Evolutionary conservation across 2,329 filamentous ascomycete species (phyloP).

Genomic region (Monascus ruber): DNA sequence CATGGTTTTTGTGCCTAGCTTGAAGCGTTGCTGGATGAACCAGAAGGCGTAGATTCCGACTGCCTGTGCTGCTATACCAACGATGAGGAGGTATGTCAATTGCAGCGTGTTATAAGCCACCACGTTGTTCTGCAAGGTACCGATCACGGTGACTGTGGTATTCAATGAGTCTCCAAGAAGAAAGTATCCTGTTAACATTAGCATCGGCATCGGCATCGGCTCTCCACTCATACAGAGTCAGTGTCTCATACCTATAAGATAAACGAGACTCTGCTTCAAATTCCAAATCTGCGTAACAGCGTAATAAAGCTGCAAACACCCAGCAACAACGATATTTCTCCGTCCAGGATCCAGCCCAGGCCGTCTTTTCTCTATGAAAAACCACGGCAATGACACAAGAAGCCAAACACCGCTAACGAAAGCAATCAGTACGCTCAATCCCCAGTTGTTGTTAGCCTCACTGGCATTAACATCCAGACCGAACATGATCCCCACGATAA

Average conservation of each 20-base stretch:
- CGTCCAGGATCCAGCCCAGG: slow-evolving; percentile 45
- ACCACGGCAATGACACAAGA: slow-evolving; percentile 54
- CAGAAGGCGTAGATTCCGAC: slow-evolving; percentile 53
- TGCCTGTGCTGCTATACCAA: slow-evolving; percentile 51
- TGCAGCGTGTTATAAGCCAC: slow-evolving; percentile 55
- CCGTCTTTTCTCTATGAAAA: slow-evolving; percentile 51
- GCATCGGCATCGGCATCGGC: too few species aligned
- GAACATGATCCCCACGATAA: slow-evolving; percentile 55
- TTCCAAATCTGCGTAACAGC: slow-evolving; percentile 51
- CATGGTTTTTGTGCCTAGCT: slow-evolving; percentile 55
- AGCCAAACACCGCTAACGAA: slow-evolving; percentile 56
- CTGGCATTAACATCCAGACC: slow-evolving; percentile 49
- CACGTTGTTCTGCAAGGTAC: slow-evolving; percentile 53
- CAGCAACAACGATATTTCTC: slow-evolving; percentile 42
- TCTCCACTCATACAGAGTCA: not conserved
- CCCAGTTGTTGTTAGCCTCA: slow-evolving; percentile 53
- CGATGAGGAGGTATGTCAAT: slow-evolving; percentile 55
- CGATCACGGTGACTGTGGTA: slow-evolving; percentile 58
- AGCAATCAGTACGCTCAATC: slow-evolving; percentile 52
- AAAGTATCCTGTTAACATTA: slow-evolving; percentile 42
- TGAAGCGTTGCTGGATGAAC: slow-evolving; percentile 48
- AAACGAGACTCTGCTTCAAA: slow-evolving; percentile 54
- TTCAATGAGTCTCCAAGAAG: slow-evolving; percentile 59
- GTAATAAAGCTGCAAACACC: slow-evolving; percentile 50
- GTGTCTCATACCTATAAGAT: slow-evolving; percentile 43